Evolutionary conservation across 2,329 filamentous ascomycete species (phyloP).

Genomic region (Fusarium sp.): DNA sequence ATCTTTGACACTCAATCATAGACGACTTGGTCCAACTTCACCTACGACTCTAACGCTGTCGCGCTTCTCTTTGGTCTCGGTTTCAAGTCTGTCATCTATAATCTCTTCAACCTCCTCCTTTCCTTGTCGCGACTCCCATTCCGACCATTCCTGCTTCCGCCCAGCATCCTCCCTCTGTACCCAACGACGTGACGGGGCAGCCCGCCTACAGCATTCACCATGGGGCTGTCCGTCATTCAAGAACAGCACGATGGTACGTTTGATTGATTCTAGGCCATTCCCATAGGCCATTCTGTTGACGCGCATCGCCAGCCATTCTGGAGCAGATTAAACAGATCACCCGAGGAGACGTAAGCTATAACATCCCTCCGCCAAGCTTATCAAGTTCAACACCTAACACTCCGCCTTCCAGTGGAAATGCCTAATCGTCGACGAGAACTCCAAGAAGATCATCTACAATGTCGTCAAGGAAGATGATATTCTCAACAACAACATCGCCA

Average conservation of each 20-base stretch:
- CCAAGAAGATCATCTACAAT: slow-evolving; percentile 87
- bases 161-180: slow-evolving; percentile 18
- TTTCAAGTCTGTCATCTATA: background rate
- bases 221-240: slow-evolving; percentile 85
- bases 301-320: slow-evolving; percentile 46
- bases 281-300: slow-evolving; percentile 30
- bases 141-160: slow-evolving; percentile 3
- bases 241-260: slow-evolving; percentile 69
- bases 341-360: slow-evolving; percentile 73
- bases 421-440: slow-evolving; percentile 83
- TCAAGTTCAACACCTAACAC: slow-evolving; percentile 15
- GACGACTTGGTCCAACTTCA: slow-evolving; percentile 18
- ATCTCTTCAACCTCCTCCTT: background rate
- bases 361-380: background rate
- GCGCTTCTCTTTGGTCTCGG: slow-evolving; percentile 12
- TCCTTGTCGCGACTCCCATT: slow-evolving; percentile 11
- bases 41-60: slow-evolving; percentile 28
- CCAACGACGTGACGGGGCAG: slow-evolving; percentile 40
- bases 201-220: slow-evolving; percentile 57
- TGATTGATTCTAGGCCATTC: background rate
- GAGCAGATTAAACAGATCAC: slow-evolving; percentile 75
- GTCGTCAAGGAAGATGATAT: slow-evolving; percentile 95
- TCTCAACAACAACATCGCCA: slow-evolving; percentile 94
- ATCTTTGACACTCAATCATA: slow-evolving; percentile 21
- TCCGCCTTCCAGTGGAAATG: slow-evolving; percentile 82